Base-by-base conservation (phyloP, 306 rosid species). In the Calophaca sinica region DNA sequence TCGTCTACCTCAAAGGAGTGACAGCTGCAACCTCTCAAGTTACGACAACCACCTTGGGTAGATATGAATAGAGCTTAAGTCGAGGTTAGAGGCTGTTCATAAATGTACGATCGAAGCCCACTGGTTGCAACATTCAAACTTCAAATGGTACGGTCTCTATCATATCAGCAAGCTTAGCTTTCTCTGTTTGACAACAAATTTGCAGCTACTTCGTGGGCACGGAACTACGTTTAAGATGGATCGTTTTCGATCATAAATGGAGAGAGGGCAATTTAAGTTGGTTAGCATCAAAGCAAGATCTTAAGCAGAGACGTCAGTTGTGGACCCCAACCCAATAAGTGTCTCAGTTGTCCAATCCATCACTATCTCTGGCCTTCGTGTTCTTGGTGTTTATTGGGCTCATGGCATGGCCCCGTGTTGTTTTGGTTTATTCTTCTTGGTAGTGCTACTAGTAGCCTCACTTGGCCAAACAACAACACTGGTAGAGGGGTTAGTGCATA, bases 251-350 rank as follows among this genome's bases (percentile, higher is more conserved):
- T n/a, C n/a, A n/a, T n/a, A n/a, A n/a, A n/a, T n/a, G n/a, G n/a
- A n/a, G n/a, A n/a, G n/a, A n/a, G n/a, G 53, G 74, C 63, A 12
- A 73, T 39, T 28, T 53, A 11, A 62, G 68, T 42, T 72, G n/a
- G 48, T 65, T 73, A 48, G 57, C 31, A 53, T 48, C 10, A 62
- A 52, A 35, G 11, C 12, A 12, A 42, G 54, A 44, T 61, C 39
- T 52, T 38, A 15, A 60, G n/a, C 42, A 69, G 31, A 81, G 45
- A 63, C 31, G 66, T 62, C 28, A 70, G 64, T 0, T 0, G 82
- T 66, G 82, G 86, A 82, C 72, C 77, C 82, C 84, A 44, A 36
- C 80, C 80, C 14, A 44, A 44, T 41, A 65, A 71, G 53, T 57
- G 60, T 77, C 51, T 60, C 41, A 59, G 0, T 60, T 42, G 80